Percentiles rank a stretch among this genome's conserved stretches.
phyloP scores from a whole-genome alignment of 257 asterid species.

The Plantago ovata region DNA sequence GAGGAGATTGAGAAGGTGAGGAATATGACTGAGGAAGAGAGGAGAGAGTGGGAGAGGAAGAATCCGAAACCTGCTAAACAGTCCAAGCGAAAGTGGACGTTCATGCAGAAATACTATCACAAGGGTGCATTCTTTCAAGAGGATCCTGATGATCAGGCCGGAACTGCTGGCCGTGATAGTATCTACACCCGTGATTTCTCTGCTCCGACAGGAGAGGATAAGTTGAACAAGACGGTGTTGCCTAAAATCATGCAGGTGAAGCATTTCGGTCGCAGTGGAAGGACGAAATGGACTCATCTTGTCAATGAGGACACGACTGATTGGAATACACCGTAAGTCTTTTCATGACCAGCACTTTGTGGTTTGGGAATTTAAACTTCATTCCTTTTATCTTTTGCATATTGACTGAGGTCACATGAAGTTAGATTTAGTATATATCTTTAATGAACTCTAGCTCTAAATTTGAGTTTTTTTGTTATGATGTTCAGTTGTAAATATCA shows the following conservation, averaged over 20 bases:
- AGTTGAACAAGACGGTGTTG: constrained; percentile 74
- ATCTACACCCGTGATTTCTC: constrained; percentile 78
- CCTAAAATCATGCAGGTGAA: constrained; percentile 98
- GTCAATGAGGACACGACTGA: constrained; percentile 95
- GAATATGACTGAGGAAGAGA: constrained; percentile 95
- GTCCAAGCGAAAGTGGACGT: constrained; percentile 68
- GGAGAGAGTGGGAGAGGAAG: constrained; percentile 97
- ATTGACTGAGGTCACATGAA: too few relatives aligned
- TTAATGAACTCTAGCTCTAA: too few relatives aligned
- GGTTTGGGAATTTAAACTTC: constrained; percentile 9
- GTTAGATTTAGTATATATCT: too few relatives aligned
- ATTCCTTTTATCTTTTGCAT: too few relatives aligned
- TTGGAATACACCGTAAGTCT: constrained; percentile 88
- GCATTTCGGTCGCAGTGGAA: constrained; percentile 96
- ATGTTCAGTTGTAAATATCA: too few relatives aligned
- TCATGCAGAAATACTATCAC: constrained; percentile 96
- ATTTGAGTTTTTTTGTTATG: too few relatives aligned
- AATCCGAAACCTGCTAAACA: constrained; percentile 56
- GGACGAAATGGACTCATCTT: constrained; percentile 97
- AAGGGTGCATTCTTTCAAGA: constrained; percentile 95
- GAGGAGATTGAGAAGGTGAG: constrained; percentile 92
- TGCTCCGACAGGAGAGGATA: constrained; percentile 92
- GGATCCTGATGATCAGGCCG: constrained; percentile 59
- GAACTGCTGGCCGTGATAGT: constrained; percentile 55
- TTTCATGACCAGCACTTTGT: constrained; percentile 22